phyloP scores from a whole-genome alignment of 805 yeast species.

The Ogataea ganodermae region DNA sequence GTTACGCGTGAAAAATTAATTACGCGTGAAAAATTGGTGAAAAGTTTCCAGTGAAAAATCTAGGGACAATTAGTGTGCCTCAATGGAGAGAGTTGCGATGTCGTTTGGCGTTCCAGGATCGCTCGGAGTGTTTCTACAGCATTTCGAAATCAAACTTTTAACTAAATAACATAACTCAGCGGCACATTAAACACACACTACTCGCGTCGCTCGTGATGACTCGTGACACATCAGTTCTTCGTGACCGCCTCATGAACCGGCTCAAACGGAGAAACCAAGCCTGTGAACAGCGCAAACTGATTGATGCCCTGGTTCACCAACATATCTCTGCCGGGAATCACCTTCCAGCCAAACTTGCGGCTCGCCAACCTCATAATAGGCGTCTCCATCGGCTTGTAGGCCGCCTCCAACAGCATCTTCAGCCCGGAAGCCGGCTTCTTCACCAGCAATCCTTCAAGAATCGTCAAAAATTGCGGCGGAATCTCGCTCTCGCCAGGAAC shows the following conservation, averaged over 20 bases:
- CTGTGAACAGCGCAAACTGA: slow-evolving; percentile 81
- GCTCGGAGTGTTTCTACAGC: too few species aligned
- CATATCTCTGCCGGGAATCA: slow-evolving; percentile 90
- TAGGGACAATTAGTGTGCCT: too few species aligned
- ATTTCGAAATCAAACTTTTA: neutral
- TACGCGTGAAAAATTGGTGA: too few species aligned
- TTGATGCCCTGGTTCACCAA: slow-evolving; percentile 89
- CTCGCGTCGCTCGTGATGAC: slow-evolving; percentile 1
- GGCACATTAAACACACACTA: neutral
- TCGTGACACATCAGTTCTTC: slow-evolving; percentile 15
- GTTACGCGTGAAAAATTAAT: too few species aligned
- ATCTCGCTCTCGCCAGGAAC: slow-evolving; percentile 81
- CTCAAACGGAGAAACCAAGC: slow-evolving; percentile 60
- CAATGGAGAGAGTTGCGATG: too few species aligned
- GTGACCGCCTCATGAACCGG: slow-evolving; percentile 62
- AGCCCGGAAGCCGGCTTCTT: slow-evolving; percentile 44
- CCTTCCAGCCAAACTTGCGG: slow-evolving; percentile 66
- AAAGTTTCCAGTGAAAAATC: too few species aligned
- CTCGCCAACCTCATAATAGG: slow-evolving; percentile 81
- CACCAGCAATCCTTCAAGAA: slow-evolving; percentile 49
- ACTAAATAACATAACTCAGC: neutral
- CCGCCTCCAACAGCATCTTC: slow-evolving; percentile 81
- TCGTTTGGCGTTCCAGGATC: too few species aligned
- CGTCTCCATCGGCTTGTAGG: slow-evolving; percentile 87
- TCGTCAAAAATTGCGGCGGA: slow-evolving; percentile 50